Conservation (phyloP, 169 alveolate genomes). For the Eimeria necatrix region DNA sequence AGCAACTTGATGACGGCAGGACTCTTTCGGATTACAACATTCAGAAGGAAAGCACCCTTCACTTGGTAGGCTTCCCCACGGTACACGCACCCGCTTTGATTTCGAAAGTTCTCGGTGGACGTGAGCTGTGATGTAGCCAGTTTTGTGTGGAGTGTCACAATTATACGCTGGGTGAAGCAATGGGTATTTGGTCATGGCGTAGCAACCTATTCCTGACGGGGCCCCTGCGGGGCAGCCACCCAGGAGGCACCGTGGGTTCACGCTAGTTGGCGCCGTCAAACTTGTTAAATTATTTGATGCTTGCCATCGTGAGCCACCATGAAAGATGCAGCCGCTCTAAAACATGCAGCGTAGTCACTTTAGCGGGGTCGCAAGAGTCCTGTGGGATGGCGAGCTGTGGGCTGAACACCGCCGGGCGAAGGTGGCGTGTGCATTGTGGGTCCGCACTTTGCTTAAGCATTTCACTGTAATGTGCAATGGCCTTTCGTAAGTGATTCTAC, state of each 20-base stretch:
- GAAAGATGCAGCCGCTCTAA: background rate
- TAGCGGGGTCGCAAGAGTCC: too few species aligned
- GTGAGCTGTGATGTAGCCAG: background rate
- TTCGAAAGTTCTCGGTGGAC: background rate
- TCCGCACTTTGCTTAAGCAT: background rate
- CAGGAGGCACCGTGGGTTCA: background rate
- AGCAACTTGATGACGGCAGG: constrained; percentile 99
- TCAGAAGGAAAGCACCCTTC: constrained; percentile 94
- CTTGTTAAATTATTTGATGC: background rate
- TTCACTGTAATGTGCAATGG: background rate
- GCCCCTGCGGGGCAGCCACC: background rate
- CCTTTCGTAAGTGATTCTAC: background rate
- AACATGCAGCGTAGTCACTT: background rate
- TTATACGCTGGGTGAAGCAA: background rate
- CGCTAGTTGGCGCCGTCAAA: too few species aligned
- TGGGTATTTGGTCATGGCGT: background rate
- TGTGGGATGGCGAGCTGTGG: too few species aligned
- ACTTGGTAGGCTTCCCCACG: constrained; percentile 82
- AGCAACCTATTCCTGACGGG: background rate
- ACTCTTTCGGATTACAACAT: constrained; percentile 99
- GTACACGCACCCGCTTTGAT: background rate
- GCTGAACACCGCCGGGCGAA: background rate
- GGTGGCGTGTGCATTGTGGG: background rate
- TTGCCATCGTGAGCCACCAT: background rate
- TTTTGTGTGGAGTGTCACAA: background rate